Conservation (phyloP, 345 rosid genomes). For the Geranium brycei region DNA sequence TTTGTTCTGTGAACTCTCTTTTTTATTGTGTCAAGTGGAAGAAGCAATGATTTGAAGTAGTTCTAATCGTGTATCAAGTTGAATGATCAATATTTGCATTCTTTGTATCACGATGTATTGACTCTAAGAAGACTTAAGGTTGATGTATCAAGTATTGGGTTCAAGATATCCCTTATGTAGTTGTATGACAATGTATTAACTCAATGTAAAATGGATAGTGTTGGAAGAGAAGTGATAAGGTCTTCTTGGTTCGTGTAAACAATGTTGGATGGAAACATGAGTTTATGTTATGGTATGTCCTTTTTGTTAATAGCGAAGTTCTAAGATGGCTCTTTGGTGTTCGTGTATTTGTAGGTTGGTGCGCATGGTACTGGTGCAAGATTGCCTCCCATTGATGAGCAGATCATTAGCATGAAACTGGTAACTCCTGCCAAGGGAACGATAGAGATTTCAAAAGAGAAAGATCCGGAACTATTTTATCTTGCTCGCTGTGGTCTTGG, state of each 20-base stretch:
- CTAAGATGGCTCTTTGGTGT: not conserved
- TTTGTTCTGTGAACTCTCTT: no score
- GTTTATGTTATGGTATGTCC: not conserved
- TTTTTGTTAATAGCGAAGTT: not conserved
- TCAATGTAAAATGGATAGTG: not conserved
- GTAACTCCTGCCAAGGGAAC: conserved; percentile 95
- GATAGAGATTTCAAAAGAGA: conserved; percentile 69
- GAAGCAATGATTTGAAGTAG: no score
- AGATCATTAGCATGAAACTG: conserved; percentile 76
- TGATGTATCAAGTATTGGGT: no score
- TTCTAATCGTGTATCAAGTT: not conserved
- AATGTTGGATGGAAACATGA: not conserved
- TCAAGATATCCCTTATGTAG: no score
- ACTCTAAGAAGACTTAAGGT: no score
- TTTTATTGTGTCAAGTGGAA: no score
- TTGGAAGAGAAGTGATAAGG: not conserved
- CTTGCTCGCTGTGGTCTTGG: conserved; percentile 93
- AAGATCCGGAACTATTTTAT: conserved; percentile 81
- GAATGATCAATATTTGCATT: not conserved
- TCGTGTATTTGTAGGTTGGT: conserved; percentile 49
- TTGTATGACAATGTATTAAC: not conserved
- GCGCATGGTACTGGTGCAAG: conserved; percentile 97
- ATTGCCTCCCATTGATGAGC: conserved; percentile 93
- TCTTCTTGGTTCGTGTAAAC: not conserved
- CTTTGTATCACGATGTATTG: not conserved